Evolutionary conservation across 768 basidiomycete genomes (phyloP), one percentile per base, ranked within the genome.

Genomic region (Phaeotremella fagi): DNA sequence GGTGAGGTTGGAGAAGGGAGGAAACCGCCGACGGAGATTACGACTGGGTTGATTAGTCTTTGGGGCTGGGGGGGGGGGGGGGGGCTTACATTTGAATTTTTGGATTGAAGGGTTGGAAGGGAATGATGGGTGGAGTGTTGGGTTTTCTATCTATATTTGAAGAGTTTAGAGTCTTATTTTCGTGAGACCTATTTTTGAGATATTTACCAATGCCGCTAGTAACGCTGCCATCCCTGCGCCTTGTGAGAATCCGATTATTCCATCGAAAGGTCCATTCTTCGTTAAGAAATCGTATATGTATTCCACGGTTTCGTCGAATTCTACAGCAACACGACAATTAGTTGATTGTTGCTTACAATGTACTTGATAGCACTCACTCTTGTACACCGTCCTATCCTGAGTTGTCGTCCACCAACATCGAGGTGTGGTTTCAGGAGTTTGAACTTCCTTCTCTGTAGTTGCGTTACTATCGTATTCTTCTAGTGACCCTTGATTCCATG

Each of bases 201-300:
- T 11, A 58, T 68, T 48, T 38, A 72, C 70, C 44, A 74, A 31
- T 18, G 68, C 68, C 36, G 63, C 54, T 16, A 74, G 41, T n/a
- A 70, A 35, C 1, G 70, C 68, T 6, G 70, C 68, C 72, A 74
- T 72, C 46, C 68, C 66, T 27, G 61, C 72, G n/a, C 72, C 72
- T 54, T 74, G 72, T 2, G 68, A 70, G 55, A 74, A 74, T 1
- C 72, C 72, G 61, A 74, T 68, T 12, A 72, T 59, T 26, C 70
- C 71, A 47, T 74, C 72, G 38, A 72, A 74, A 0, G 70, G 70
- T n/a, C 52, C 60, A 12, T 63, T 48, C 33, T 60, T 62, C 15
- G 61, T 48, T 45, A 74, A 24, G 45, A 54, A 68, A 24, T 72
- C 64, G 45, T 69, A 67, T 35, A 74, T 27, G 45, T 69, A 70